Evolutionary conservation across 768 basidiomycete genomes (phyloP).

Genomic region (Leccinum uliginosum): DNA sequence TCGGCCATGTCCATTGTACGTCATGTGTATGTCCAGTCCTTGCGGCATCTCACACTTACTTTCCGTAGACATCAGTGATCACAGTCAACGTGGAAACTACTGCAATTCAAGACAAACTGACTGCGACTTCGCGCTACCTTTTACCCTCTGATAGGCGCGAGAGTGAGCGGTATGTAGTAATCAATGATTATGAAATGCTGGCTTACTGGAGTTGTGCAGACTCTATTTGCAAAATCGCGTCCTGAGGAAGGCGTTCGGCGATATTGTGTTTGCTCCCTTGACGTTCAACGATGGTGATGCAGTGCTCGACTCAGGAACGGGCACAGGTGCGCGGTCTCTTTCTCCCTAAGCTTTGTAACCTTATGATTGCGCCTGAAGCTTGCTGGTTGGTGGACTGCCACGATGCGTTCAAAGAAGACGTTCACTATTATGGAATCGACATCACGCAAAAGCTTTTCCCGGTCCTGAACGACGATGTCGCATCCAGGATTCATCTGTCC

Average conservation of each 20-base stretch:
- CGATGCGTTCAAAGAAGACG: not conserved
- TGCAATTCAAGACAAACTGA: not conserved
- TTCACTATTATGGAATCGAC: not conserved
- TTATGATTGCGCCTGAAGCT: not conserved
- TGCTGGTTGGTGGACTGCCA: not conserved
- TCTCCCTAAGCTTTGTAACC: not conserved
- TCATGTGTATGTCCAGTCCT: not conserved
- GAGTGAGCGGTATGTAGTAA: not conserved
- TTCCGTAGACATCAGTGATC: not conserved
- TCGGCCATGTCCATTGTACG: not conserved
- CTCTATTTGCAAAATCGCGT: not conserved
- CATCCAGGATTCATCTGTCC: not conserved
- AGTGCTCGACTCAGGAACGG: not conserved
- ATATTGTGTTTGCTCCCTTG: not conserved
- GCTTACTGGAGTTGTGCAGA: not conserved
- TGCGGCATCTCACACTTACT: not conserved
- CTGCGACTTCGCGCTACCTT: not conserved
- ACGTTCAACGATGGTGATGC: not conserved
- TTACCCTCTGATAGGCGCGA: not conserved
- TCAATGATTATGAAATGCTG: not conserved
- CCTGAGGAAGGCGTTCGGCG: not conserved
- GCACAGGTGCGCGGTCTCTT: not conserved
- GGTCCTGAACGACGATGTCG: not conserved
- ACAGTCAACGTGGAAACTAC: not conserved
- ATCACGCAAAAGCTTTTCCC: not conserved